Evolutionary conservation across 495 filamentous ascomycete genomes (phyloP).

Genomic region (Hapsidospora chrysogenum): DNA sequence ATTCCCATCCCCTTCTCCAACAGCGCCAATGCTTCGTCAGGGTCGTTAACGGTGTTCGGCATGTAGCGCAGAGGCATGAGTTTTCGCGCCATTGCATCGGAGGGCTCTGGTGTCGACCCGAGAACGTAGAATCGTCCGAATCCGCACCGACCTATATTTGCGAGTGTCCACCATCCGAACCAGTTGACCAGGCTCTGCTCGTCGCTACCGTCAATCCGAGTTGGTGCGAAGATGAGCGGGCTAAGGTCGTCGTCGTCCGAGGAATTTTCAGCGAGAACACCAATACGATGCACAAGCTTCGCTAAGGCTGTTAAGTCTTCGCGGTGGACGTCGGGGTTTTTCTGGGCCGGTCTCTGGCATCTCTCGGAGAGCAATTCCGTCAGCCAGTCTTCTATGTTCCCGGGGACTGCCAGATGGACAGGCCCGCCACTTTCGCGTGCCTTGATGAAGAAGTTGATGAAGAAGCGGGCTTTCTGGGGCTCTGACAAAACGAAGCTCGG

Average conservation of each 20-base stretch:
- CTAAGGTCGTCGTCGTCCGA: constrained; percentile 15
- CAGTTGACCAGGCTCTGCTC: constrained; percentile 34
- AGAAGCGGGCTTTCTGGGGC: constrained; percentile 26
- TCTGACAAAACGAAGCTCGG: constrained; percentile 42
- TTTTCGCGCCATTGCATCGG: constrained; percentile 16
- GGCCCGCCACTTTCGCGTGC: background rate
- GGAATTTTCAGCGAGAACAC: too few relatives aligned
- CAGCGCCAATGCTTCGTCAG: background rate
- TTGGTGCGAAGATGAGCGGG: constrained; percentile 9
- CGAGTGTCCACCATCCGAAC: constrained; percentile 35
- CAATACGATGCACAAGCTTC: too few relatives aligned
- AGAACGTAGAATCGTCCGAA: too few relatives aligned
- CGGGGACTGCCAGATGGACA: background rate
- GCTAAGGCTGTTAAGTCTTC: too few relatives aligned
- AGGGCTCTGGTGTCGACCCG: too few relatives aligned
- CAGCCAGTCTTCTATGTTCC: constrained; percentile 1
- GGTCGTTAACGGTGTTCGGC: background rate
- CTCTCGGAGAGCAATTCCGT: constrained; percentile 6
- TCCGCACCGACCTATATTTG: constrained; percentile 28
- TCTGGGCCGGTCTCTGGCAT: too few relatives aligned
- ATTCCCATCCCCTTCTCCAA: too few relatives aligned
- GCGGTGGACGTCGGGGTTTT: too few relatives aligned
- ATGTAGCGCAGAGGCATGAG: constrained; percentile 15
- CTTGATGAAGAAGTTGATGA: constrained; percentile 39
- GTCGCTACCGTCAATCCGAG: constrained; percentile 30